A percentile compares a stretch with the other conserved stretches of the same genome.
Conservation (phyloP, 352 stramenopile genomes). For the Globisporangium heterothallicum region DNA sequence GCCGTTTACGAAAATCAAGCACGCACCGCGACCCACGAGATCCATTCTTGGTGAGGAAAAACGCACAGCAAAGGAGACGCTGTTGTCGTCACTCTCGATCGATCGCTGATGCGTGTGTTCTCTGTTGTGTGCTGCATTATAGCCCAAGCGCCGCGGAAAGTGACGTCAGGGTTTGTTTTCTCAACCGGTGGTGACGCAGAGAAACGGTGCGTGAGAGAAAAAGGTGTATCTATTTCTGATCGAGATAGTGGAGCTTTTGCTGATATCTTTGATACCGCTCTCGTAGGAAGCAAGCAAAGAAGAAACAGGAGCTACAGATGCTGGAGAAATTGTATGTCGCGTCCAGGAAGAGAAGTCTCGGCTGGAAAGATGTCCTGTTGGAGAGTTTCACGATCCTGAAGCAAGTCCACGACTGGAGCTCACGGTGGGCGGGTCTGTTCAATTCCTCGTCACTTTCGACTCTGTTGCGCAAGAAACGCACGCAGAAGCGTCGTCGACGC, state of each 20-base stretch:
- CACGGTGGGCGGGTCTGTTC: conserved; percentile 26
- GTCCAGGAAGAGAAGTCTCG: conserved; percentile 30
- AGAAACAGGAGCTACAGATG: conserved; percentile 38
- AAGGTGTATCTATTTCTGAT: neutral
- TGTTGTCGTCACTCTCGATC: too few species aligned
- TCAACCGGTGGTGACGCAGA: conserved; percentile 11
- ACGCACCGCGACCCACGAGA: conserved; percentile 12
- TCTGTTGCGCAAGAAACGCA: conserved; percentile 11
- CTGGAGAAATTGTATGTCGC: conserved; percentile 42
- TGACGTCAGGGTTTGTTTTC: conserved; percentile 18
- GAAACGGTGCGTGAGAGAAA: conserved; percentile 7
- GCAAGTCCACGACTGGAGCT: conserved; percentile 21
- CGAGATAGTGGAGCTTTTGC: neutral
- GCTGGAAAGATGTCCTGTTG: conserved; percentile 33
- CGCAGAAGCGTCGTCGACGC: conserved; percentile 3
- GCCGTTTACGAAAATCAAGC: conserved; percentile 48
- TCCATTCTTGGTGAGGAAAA: conserved; percentile 4
- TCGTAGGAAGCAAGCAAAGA: conserved; percentile 16
- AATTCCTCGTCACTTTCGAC: conserved; percentile 8
- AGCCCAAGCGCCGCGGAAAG: conserved; percentile 10
- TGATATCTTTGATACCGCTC: too few species aligned
- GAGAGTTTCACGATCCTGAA: conserved; percentile 35
- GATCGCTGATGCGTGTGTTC: too few species aligned
- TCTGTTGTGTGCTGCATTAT: neutral
- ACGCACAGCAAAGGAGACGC: too few species aligned